Percentiles rank a stretch among this genome's conserved stretches.
Evolutionary conservation across 2,329 filamentous ascomycete species (phyloP).

Genomic region (Colletotrichum siamense): DNA sequence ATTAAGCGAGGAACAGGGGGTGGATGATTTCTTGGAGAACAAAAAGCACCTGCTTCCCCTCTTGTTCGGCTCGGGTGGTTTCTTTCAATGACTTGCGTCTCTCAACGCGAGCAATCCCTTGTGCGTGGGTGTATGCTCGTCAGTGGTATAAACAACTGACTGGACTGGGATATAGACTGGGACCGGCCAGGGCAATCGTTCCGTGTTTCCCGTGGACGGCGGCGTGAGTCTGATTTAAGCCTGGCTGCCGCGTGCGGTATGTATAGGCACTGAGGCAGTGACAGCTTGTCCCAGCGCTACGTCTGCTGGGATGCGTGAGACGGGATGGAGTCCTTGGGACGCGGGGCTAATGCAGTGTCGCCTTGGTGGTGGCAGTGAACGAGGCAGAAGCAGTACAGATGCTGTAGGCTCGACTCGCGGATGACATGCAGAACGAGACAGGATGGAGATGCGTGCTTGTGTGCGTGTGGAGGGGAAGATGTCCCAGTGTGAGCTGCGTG

Average conservation of each 20-base stretch:
- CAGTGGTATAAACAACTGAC: neutral
- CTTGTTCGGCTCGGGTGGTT: neutral
- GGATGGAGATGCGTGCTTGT: neutral
- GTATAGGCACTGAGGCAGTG: neutral
- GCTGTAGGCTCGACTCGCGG: neutral
- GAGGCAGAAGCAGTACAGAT: neutral
- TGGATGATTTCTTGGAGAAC: neutral
- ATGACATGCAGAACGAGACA: neutral
- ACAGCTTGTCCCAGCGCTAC: neutral
- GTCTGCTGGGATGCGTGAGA: neutral
- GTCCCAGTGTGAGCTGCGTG: neutral
- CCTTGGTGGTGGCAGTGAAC: conserved; percentile 1
- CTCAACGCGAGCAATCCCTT: neutral
- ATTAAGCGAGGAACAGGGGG: conserved; percentile 18
- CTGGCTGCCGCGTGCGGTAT: neutral
- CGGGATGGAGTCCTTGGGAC: neutral
- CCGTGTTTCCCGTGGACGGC: neutral
- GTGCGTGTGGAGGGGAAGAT: neutral
- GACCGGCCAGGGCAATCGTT: neutral
- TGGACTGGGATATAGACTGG: neutral
- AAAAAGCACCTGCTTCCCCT: neutral
- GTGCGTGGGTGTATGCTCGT: neutral
- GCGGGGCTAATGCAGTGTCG: neutral
- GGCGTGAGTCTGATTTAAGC: neutral
- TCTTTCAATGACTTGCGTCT: neutral